Evolutionary conservation across 306 rosid genomes (phyloP).

Genomic region (Cajanus cajan): DNA sequence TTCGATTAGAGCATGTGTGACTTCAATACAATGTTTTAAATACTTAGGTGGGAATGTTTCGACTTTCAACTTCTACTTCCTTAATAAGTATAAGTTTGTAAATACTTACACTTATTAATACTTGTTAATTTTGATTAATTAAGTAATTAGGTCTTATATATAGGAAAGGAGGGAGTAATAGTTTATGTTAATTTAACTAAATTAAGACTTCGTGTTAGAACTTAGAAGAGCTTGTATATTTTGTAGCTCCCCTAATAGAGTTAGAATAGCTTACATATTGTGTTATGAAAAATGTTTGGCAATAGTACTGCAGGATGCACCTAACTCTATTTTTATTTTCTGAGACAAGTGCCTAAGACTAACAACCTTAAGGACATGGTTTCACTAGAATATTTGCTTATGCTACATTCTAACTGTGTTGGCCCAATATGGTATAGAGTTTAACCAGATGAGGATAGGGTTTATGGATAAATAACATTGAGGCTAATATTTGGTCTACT

Average conservation of each 20-base stretch:
- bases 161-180: too few species aligned
- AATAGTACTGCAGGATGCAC: not conserved
- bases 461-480: constrained; percentile 6
- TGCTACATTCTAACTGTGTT: not conserved
- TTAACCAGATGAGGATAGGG: not conserved
- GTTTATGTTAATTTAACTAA: not conserved
- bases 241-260: not conserved
- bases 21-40: constrained; percentile 4
- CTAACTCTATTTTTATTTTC: not conserved
- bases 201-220: not conserved
- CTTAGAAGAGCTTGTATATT: not conserved
- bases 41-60: not conserved
- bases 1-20: not conserved
- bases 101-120: too few species aligned
- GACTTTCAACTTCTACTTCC: not conserved
- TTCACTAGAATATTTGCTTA: not conserved
- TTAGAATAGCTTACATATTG: too few species aligned
- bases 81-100: not conserved
- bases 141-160: too few species aligned
- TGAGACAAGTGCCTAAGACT: not conserved
- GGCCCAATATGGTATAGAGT: not conserved
- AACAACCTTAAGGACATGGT: not conserved
- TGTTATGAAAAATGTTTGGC: not conserved
- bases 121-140: too few species aligned
- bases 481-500: not conserved